Evolutionary conservation across 352 stramenopile species (phyloP).

Genomic region (Phytophthora hibernalis): DNA sequence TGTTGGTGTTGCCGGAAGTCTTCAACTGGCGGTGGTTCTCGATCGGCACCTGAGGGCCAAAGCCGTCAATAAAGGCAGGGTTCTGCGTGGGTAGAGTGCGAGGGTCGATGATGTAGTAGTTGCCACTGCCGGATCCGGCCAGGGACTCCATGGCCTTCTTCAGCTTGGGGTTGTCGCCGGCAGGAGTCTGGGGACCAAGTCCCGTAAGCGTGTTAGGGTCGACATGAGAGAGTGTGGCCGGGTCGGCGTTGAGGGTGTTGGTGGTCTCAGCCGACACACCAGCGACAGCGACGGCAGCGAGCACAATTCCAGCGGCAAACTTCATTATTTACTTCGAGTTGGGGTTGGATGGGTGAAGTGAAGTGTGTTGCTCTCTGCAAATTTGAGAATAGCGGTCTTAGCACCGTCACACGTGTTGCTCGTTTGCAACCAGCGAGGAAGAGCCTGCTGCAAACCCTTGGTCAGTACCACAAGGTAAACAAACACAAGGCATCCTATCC

Average conservation of each 20-base stretch:
- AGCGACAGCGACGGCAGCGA: slow-evolving; percentile 18
- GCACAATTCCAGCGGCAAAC: slow-evolving; percentile 25
- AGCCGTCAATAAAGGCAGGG: background rate
- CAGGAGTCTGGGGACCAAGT: slow-evolving; percentile 13
- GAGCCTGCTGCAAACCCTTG: background rate
- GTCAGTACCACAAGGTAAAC: background rate
- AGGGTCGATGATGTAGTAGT: slow-evolving; percentile 7
- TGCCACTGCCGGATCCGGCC: slow-evolving; percentile 7
- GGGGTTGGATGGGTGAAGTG: background rate
- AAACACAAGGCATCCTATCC: slow-evolving; percentile 6
- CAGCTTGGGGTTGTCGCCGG: slow-evolving; percentile 20
- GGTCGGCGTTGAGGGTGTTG: slow-evolving; percentile 16
- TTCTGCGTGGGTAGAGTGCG: background rate
- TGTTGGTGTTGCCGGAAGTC: slow-evolving; percentile 1
- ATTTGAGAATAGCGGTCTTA: slow-evolving; percentile 8
- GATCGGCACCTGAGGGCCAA: slow-evolving; percentile 4
- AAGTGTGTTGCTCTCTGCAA: slow-evolving; percentile 9
- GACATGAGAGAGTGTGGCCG: slow-evolving; percentile 2
- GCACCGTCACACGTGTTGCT: slow-evolving; percentile 2
- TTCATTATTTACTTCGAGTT: slow-evolving; percentile 14
- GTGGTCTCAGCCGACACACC: slow-evolving; percentile 11
- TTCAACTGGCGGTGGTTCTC: slow-evolving; percentile 1
- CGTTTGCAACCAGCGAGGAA: background rate
- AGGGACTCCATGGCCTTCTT: slow-evolving; percentile 29
- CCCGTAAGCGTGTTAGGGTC: slow-evolving; percentile 15